Conservation (phyloP, 1,284 basidiomycete genomes). For the Heterobasidion occidentale region DNA sequence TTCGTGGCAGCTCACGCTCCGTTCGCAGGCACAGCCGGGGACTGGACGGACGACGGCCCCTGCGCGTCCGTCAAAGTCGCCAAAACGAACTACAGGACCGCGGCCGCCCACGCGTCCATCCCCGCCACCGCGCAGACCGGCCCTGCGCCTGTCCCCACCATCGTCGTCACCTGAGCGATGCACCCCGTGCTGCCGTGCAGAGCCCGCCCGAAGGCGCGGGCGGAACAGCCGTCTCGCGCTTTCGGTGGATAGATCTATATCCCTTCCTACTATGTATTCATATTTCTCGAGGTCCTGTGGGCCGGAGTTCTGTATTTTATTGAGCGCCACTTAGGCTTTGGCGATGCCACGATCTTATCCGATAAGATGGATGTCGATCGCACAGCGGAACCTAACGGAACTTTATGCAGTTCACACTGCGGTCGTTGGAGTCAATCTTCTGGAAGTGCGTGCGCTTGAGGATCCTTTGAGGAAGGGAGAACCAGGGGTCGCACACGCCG, state of each 20-base stretch:
- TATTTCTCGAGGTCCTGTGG: too few relatives aligned
- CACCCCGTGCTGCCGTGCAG: slow-evolving; percentile 41
- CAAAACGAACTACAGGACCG: slow-evolving; percentile 6
- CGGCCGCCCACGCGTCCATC: slow-evolving; percentile 1
- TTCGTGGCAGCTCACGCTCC: not conserved
- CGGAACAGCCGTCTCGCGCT: slow-evolving; percentile 4
- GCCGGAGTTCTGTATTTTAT: too few relatives aligned
- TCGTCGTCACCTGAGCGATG: slow-evolving; percentile 15
- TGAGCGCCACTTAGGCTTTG: too few relatives aligned
- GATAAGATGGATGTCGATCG: too few relatives aligned
- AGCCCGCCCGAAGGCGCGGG: slow-evolving; percentile 42
- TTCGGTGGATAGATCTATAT: slow-evolving; percentile 20
- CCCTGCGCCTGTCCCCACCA: not conserved
- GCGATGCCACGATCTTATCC: too few relatives aligned
- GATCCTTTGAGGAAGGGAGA: too few relatives aligned
- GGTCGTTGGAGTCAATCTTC: too few relatives aligned
- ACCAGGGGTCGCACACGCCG: too few relatives aligned
- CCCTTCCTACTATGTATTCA: too few relatives aligned
- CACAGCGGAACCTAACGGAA: too few relatives aligned
- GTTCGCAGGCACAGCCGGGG: slow-evolving; percentile 20
- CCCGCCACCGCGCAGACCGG: not conserved
- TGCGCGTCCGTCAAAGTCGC: slow-evolving; percentile 15
- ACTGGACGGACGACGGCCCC: slow-evolving; percentile 32
- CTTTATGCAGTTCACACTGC: too few relatives aligned
- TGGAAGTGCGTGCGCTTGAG: too few relatives aligned